Evolutionary conservation across 2,329 filamentous ascomycete species (phyloP).

Genomic region (Colletotrichum cereale): DNA sequence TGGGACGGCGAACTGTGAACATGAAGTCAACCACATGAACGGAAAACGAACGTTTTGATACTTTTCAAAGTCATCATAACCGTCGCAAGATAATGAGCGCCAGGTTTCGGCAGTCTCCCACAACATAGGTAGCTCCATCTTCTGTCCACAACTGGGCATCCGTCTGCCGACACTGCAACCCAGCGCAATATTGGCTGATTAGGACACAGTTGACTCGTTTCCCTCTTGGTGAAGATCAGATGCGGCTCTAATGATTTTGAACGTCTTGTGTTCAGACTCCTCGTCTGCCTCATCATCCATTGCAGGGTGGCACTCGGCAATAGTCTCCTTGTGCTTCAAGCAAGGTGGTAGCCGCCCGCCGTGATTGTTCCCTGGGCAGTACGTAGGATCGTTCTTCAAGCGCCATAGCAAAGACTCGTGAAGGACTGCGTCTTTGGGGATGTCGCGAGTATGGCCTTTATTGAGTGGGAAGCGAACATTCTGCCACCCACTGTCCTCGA

Average conservation of each 20-base stretch:
- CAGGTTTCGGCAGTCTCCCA: no score
- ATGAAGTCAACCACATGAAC: no score
- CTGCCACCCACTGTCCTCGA: conserved; percentile 49
- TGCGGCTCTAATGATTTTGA: conserved; percentile 8
- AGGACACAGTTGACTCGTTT: neutral
- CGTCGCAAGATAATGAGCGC: no score
- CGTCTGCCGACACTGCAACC: neutral
- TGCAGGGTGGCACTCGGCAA: conserved; percentile 13
- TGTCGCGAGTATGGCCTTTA: conserved; percentile 52
- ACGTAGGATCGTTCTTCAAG: conserved; percentile 46
- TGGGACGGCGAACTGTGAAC: no score
- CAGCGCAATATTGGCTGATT: neutral
- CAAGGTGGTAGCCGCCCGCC: conserved; percentile 48
- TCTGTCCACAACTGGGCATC: neutral
- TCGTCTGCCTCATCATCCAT: neutral
- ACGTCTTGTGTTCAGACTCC: conserved; percentile 12
- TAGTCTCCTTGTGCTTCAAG: conserved; percentile 43
- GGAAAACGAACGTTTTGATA: no score
- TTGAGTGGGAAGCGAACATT: conserved; percentile 55
- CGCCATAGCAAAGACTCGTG: conserved; percentile 54
- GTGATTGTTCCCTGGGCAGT: conserved; percentile 52
- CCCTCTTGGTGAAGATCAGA: neutral
- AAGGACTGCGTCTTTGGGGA: conserved; percentile 53
- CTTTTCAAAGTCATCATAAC: no score
- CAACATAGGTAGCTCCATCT: neutral